Base-by-base conservation (phyloP, 2,329 filamentous ascomycete species). In the Orbilia oligospora region DNA sequence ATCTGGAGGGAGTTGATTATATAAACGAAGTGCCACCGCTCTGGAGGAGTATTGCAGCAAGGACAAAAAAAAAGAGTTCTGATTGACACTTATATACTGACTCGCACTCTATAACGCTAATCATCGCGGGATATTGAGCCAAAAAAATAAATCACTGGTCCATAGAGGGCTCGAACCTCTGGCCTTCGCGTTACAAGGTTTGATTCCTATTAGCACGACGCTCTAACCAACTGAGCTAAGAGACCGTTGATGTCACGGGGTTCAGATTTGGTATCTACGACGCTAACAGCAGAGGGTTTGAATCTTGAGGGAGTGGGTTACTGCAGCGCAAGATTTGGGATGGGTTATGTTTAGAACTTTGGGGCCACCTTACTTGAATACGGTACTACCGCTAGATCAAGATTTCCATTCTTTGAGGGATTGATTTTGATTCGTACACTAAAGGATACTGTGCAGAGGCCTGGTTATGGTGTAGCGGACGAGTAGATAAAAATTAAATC, bases 181-280 rank as follows among this genome's bases (percentile, higher is more conserved):
- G 64, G 46, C 64, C 64, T 68, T 68, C 48, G 64, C 64, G 64
- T 68, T 30, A 33, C 63, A 20, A 8, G 30, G 9, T 18, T n/a
- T 49, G 22, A 30, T 22, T 53, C 46, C 46, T 68, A 68, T 68
- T 68, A 68, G 64, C 64, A 69, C 65, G 49, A 69, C 65, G 65
- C 65, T 69, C 65, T 69, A 58, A 56, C 65, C 65, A 69, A 58
- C 65, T 69, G 51, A 69, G 65, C 49, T 69, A 69, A 46, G 55
- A 69, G 65, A 30, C 65, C 51, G 8, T 58, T 61, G 53, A 58
- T 58, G 53, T 36, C 33, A n/a, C 27, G 30, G 12, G 22, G 16
- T 2, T 1, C 10, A 6, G 56, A 16, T 41, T 61, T 61, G 3
- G 16, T 10, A 8, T 1, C 24, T 51, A 27, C n/a, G 9, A 8